Evolutionary conservation across 495 filamentous ascomycete genomes (phyloP), one percentile per base, ranked within the genome.

Genomic region (Aspergillus incahuasiensis): DNA sequence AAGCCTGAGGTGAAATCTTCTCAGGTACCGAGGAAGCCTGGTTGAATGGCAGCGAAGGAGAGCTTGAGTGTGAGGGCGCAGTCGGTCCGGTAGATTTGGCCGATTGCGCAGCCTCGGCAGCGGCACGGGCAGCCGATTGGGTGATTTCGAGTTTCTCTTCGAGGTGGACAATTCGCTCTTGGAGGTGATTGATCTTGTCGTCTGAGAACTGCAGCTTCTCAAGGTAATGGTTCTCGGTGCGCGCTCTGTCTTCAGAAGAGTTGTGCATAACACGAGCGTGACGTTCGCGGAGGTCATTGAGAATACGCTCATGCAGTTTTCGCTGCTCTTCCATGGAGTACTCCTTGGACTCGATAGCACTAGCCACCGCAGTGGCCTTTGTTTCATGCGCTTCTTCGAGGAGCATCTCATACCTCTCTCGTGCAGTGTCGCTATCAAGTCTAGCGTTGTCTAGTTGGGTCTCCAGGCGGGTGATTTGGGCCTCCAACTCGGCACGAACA

Each of bases 141-240:
- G 95, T 86, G 63, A 97, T 86, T 66, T 95, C 84, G 30, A 98
- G 79, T 67, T 88, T 90, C 69, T 96, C 89, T 69, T 96, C 89
- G 1, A 97, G 81, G 58, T 91, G 87, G 3, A 77, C 66, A 20
- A 95, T 81, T 57, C 86, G 88, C 53, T 96, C 92, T 62, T 91
- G 84, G 12, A 91, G 80, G 66, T 92, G 85, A 56, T 86, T 80
- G 3, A 83, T 78, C 77, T 92, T 94, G 24, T 90, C 86, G 25
- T 91, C 82, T 0, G 90, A 85, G 19, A 97, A 75, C 50, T 78
- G 81, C 38, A 96, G 78, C 1, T 85, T 83, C 52, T 96, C 86
- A 48, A 79, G 69, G 28, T 88, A 77, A 60, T 86, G 82, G 45
- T 79, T 75, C 63, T 91, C 87, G 9, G 79, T 74, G 1, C 86